Conservation (phyloP, 179 eudicot genomes). For the Amaranthus tricolor region DNA sequence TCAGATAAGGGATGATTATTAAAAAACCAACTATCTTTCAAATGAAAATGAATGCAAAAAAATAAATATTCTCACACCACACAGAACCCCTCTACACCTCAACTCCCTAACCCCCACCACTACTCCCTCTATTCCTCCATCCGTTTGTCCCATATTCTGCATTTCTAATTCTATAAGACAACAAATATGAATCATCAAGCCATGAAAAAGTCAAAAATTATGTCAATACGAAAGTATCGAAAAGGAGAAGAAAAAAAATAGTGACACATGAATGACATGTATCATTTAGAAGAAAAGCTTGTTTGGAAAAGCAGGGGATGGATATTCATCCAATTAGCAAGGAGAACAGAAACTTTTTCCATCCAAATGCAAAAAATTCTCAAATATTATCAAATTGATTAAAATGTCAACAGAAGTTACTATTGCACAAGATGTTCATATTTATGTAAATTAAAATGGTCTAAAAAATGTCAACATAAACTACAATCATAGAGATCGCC, state of each 20-base stretch:
- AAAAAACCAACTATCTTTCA: not conserved
- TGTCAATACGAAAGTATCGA: no score
- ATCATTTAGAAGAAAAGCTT: no score
- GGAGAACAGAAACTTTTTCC: not conserved
- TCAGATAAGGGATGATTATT: slow-evolving; percentile 2
- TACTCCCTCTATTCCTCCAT: not conserved
- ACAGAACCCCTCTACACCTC: not conserved
- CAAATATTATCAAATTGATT: no score
- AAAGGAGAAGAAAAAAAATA: no score
- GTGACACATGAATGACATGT: no score
- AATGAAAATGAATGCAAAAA: not conserved
- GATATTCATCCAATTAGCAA: not conserved
- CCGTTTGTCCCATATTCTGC: not conserved
- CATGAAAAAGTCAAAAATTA: not conserved
- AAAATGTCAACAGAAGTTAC: no score
- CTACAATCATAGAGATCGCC: not conserved
- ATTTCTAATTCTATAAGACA: not conserved
- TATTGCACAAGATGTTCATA: not conserved
- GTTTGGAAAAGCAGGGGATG: not conserved
- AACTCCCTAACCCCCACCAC: not conserved
- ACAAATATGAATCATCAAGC: not conserved
- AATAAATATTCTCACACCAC: not conserved
- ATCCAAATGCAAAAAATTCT: not conserved
- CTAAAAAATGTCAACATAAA: not conserved
- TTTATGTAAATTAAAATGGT: not conserved